Evolutionary conservation across 2,329 filamentous ascomycete genomes (phyloP).

Genomic region (Exophiala bonariae): DNA sequence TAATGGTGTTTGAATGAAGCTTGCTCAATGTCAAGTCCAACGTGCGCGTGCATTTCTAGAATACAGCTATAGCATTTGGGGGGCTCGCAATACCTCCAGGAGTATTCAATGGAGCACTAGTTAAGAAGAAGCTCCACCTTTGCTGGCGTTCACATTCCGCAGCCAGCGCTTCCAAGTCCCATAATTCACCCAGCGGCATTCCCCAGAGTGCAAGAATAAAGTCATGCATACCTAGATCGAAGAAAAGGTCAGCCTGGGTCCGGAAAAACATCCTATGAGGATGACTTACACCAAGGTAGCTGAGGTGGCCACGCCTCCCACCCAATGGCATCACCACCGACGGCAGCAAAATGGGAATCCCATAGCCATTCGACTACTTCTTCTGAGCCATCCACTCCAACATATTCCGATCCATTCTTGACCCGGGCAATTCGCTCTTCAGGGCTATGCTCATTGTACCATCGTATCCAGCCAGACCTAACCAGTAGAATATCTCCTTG

Average conservation of each 20-base stretch:
- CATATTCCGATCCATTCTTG: constrained; percentile 32
- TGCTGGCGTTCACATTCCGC: constrained; percentile 34
- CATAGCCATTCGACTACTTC: constrained; percentile 58
- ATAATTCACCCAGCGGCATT: constrained; percentile 45
- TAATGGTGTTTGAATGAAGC: too few species aligned
- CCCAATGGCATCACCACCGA: constrained; percentile 56
- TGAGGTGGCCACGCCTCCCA: constrained; percentile 52
- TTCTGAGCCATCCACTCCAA: constrained; percentile 50
- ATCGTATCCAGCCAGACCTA: constrained; percentile 47
- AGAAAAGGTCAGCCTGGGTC: too few species aligned
- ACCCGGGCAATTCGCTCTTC: constrained; percentile 40
- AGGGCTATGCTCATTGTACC: constrained; percentile 51
- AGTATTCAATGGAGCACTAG: constrained; percentile 48
- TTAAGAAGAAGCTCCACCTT: constrained; percentile 49
- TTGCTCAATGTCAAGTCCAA: too few species aligned
- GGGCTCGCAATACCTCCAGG: constrained; percentile 47
- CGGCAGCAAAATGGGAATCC: constrained; percentile 56
- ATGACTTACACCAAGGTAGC: constrained; percentile 19
- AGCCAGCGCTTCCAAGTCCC: constrained; percentile 41
- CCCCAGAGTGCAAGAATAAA: constrained; percentile 50
- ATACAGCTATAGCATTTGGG: constrained; percentile 46
- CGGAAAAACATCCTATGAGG: constrained; percentile 25
- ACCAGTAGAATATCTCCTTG: constrained; percentile 47
- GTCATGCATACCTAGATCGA: constrained; percentile 39
- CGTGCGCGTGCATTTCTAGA: constrained; percentile 29